Evolutionary conservation across 257 asterid genomes (phyloP), one percentile per base, ranked within the genome.

Genomic region (Solanum chiquidenum): DNA sequence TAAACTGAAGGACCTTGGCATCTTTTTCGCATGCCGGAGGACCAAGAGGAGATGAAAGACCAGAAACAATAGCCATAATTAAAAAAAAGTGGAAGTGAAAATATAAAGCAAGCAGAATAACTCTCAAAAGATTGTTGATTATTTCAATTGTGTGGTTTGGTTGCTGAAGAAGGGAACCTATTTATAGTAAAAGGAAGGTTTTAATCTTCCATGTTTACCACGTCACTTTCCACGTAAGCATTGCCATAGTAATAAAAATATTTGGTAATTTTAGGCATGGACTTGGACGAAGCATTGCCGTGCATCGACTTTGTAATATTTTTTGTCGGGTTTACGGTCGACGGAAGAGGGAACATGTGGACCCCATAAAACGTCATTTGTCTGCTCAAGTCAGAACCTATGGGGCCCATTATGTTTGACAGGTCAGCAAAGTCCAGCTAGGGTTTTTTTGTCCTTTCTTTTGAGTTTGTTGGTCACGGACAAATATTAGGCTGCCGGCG

Each of bases 1-100:
- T 95, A 23, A 96, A 95, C 11, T 89, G 77, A 83, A 94, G 96
- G 55, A 93, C 92, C 87, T 88, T 90, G 0, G 93, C 95, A 42
- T 93, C 93, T 80, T 83, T 93, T 88, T 94, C 96, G 12, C 92
- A 91, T 7, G 92, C 91, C 10, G 92, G 92, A 7, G 93, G 90
- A 27, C 90, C 90, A 18, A 91, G 86, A 9, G 93, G 89, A 11
- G 91, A 87, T 10, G 90, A 84, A 37, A 86, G 60, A 37, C 87
- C 40, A 7, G 95, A 88, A 42, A 93, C 93, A 69, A 91, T 90
- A 1, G 92, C 90, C 97, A 95, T 94, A 29, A 71, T 84, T 2
- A 2, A 10, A n/a, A 12, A 23, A 9, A 40, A 20, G 13, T 25
- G 76, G 42, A 9, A 77, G 84, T 66, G 52, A 21, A 72, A 58